These are phyloP conservation scores for Hygrophila difformis DNA, from an alignment of 257 asterid species.

Conservation along the genomic window DNA sequence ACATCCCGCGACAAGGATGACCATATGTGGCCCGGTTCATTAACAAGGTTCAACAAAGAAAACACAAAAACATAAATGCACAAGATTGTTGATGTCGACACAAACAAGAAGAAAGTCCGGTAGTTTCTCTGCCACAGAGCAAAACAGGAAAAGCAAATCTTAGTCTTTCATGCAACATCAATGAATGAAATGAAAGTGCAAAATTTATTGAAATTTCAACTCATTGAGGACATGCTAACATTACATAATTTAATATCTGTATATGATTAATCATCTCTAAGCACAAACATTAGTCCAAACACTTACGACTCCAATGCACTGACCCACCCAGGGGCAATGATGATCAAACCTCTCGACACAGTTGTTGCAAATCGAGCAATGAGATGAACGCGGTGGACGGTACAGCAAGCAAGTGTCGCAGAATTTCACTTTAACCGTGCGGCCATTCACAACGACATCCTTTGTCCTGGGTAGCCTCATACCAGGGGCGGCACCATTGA, in stretches of 20 bases:
- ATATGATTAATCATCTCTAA: background rate
- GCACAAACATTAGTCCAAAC: background rate
- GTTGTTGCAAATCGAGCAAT: constrained; percentile 94
- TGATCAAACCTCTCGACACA: constrained; percentile 96
- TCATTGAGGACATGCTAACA: background rate
- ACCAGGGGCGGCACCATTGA: constrained; percentile 30
- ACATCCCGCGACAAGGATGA: constrained; percentile 45
- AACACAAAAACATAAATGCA: constrained; percentile 78
- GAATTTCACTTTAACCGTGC: constrained; percentile 56
- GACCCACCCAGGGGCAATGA: constrained; percentile 98
- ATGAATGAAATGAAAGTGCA: background rate
- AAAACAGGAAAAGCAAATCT: constrained; percentile 10
- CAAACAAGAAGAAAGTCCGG: constrained; percentile 67
- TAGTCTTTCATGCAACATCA: constrained; percentile 11
- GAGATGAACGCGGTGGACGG: constrained; percentile 94
- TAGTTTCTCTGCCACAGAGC: constrained; percentile 64
- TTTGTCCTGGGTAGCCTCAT: constrained; percentile 58
- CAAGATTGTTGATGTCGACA: constrained; percentile 58
- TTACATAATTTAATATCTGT: background rate
- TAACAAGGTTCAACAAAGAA: constrained; percentile 54
- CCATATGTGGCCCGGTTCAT: constrained; percentile 46
- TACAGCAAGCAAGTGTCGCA: constrained; percentile 82
- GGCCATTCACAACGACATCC: constrained; percentile 61
- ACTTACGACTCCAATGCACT: constrained; percentile 85
- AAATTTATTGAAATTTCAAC: background rate